phyloP scores from a whole-genome alignment of 1,284 basidiomycete species.

The Amylostereum chailletii region DNA sequence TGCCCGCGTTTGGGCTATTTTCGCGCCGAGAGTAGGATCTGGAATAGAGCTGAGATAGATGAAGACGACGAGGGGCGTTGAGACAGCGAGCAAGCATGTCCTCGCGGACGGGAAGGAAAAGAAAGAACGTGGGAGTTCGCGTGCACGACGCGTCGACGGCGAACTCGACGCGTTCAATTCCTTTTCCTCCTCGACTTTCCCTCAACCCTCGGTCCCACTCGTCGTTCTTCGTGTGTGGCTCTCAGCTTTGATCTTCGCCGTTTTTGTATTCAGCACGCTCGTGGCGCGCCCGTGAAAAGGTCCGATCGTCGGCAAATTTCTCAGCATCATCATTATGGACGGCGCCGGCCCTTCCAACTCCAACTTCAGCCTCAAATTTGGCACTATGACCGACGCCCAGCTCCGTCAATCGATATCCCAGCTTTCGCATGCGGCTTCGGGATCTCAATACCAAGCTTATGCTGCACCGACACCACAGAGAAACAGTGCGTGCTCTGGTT shows the following conservation, averaged over 20 bases:
- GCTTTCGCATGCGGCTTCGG: slow-evolving; percentile 36
- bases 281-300: slow-evolving; percentile 4
- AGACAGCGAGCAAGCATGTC: slow-evolving; percentile 4
- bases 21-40: background rate
- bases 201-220: slow-evolving; percentile 7
- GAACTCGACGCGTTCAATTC: background rate
- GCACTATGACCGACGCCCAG: slow-evolving; percentile 44
- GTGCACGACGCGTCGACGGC: background rate
- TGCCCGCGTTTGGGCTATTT: slow-evolving; percentile 24
- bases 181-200: background rate
- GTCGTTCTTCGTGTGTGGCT: slow-evolving; percentile 4
- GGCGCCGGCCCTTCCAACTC: background rate
- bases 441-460: slow-evolving; percentile 29
- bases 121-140: background rate
- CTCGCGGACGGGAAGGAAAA: background rate
- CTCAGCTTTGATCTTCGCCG: background rate
- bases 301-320: slow-evolving; percentile 1
- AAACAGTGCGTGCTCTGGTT: slow-evolving; percentile 2
- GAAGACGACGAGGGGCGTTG: background rate
- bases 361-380: slow-evolving; percentile 17
- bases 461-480: slow-evolving; percentile 21
- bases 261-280: background rate
- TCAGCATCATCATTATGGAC: slow-evolving; percentile 1
- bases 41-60: background rate
- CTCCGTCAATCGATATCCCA: slow-evolving; percentile 48